Percentiles rank a stretch among this genome's conserved stretches.
These are phyloP conservation scores for Oxytropis ochrocephala DNA, from an alignment of 306 rosid genomes.

Conservation along the genomic window DNA sequence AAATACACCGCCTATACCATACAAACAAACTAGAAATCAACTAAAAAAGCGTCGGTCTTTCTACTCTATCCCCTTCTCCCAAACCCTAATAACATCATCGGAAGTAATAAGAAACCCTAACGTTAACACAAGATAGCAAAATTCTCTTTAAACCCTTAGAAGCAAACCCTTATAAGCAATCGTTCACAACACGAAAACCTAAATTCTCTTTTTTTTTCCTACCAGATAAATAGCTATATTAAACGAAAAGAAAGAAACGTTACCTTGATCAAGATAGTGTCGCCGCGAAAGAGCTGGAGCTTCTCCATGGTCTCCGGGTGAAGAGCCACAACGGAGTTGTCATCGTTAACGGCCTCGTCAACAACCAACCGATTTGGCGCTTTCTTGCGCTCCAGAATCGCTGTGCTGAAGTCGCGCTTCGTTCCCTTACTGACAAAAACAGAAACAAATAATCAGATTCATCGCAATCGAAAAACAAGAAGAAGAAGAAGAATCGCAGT, in stretches of 20 bases:
- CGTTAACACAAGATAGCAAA: not conserved
- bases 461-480: not conserved
- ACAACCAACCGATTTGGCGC: slow-evolving; percentile 83
- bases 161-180: not conserved
- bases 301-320: slow-evolving; percentile 92
- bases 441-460: not conserved
- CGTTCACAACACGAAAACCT: not conserved
- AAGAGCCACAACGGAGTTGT: slow-evolving; percentile 88
- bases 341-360: slow-evolving; percentile 88
- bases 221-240: not conserved
- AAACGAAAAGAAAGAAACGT: not conserved
- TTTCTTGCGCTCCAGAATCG: slow-evolving; percentile 91
- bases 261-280: slow-evolving; percentile 88
- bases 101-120: not conserved
- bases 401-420: slow-evolving; percentile 79
- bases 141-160: slow-evolving; percentile 5
- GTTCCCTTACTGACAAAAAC: slow-evolving; percentile 60
- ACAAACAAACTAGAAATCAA: not conserved
- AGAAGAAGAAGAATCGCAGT: not conserved
- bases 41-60: not conserved
- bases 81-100: not conserved
- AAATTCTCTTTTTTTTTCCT: not conserved
- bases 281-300: slow-evolving; percentile 89
- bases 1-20: not conserved
- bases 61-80: not conserved